Conservation (phyloP, 371 early-diverging fungal species). For the Lichtheimia hyalospora region DNA sequence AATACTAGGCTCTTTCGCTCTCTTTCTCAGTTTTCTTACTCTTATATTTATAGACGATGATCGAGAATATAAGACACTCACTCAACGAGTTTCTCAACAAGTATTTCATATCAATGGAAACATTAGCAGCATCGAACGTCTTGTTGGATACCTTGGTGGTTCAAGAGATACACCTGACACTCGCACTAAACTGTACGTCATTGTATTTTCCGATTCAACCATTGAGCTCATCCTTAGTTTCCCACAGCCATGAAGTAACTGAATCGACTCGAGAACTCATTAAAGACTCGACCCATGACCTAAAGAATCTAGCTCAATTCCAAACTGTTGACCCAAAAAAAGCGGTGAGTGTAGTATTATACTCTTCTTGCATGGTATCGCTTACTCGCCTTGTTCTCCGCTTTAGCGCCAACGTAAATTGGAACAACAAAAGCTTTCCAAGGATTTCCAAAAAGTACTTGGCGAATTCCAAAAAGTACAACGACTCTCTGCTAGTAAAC, state of each 20-base stretch:
- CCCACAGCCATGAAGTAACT: conserved; percentile 74
- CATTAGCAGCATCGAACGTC: conserved; percentile 79
- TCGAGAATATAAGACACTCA: conserved; percentile 52
- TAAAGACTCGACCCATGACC: conserved; percentile 72
- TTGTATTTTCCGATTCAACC: background rate
- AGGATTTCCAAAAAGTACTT: conserved; percentile 90
- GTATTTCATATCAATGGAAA: conserved; percentile 77
- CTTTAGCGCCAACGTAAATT: conserved; percentile 71
- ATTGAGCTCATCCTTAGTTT: background rate
- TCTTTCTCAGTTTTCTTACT: background rate
- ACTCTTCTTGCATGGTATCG: too few relatives aligned
- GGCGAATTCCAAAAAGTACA: conserved; percentile 87
- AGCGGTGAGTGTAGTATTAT: conserved; percentile 21
- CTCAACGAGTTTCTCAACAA: conserved; percentile 67
- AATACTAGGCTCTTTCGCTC: too few relatives aligned
- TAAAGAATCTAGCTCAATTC: conserved; percentile 66
- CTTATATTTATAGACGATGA: conserved; percentile 42
- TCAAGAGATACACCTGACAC: conserved; percentile 76
- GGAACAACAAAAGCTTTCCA: conserved; percentile 81
- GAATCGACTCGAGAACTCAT: conserved; percentile 83
- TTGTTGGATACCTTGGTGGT: conserved; percentile 78
- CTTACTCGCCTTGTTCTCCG: background rate
- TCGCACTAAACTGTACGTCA: conserved; percentile 71
- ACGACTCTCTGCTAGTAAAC: conserved; percentile 79
- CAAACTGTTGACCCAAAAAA: conserved; percentile 26